Base-by-base conservation (phyloP, 176 grass and related monocot genomes). In the Cenchrus purpureus region DNA sequence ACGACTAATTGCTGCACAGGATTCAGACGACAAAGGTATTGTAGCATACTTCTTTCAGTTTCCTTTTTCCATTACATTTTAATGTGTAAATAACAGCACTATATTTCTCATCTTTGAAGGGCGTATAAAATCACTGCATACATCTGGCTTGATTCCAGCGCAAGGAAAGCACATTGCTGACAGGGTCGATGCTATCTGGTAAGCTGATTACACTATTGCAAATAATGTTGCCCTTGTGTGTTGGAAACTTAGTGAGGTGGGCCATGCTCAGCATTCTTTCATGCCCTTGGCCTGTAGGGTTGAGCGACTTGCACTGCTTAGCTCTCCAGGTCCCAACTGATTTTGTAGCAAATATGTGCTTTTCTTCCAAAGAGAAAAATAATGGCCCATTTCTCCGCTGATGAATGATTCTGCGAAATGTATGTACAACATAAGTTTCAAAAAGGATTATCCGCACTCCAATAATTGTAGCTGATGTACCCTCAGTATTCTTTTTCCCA, bases 151-250 rank as follows among this genome's bases (percentile, higher is more conserved):
- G 61, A 92, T 98, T 84, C 96, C 96, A 46, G 92, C 85, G 73
- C 88, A 95, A 85, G 96, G 93, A 85, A 98, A 98, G 80, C 84
- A 94, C 37, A 92, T 98, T 61, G 96, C 96, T 66, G 96, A 98
- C 83, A 89, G 85, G 74, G 78, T 98, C 85, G 96, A 98, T 87
- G 87, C 86, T 79, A 86, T 93, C 83, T 98, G 93, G 96, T 98
- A 90, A 87, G 91, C 68, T 81, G 65, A 65, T 72, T 78, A 57
- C 76, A 68, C 15, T 60, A 68, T 42, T 43, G 58, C 59, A 32
- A 74, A 71, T 79, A 74, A 74, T 58, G 58, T 9, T 74, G 1
- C 57, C 37, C 20, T 28, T 28, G 4, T 77, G 74, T 78, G 75
- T 51, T 51, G 49, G 22, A 53, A 74, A 74, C 49, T 53, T 73